A percentile compares a stretch with the other conserved stretches of the same genome.
phyloP scores from a whole-genome alignment of 2,329 filamentous ascomycete species.

The Huntiella omanensis region DNA sequence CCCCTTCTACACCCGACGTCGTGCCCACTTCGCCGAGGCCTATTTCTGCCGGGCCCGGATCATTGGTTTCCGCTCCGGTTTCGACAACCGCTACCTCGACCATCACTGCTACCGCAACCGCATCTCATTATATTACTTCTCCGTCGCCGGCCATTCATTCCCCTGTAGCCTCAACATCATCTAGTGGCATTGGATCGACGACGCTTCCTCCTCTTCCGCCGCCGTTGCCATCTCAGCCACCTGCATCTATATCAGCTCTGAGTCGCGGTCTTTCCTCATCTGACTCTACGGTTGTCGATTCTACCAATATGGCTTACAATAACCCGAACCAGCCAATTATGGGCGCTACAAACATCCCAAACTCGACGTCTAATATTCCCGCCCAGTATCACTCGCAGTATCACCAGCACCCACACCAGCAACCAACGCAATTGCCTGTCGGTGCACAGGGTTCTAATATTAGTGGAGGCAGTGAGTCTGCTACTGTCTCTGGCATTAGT shows the following conservation, averaged over 20 bases:
- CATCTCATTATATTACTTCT: neutral
- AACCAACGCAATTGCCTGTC: neutral
- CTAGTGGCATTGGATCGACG: neutral
- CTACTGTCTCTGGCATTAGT: constrained; percentile 17
- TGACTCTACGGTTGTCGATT: too few species aligned
- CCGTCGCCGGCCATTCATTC: neutral
- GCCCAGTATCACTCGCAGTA: neutral
- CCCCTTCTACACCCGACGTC: neutral
- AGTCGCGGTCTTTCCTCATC: neutral
- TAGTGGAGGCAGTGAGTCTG: neutral
- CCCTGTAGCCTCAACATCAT: neutral
- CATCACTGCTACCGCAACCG: constrained; percentile 5
- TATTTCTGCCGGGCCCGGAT: neutral
- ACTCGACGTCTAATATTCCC: constrained; percentile 2
- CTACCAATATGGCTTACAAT: constrained; percentile 1
- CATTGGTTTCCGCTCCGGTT: constrained; percentile 6
- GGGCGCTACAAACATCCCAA: neutral
- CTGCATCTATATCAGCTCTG: neutral
- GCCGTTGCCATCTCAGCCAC: neutral
- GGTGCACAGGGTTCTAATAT: neutral
- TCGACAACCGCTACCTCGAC: constrained; percentile 7
- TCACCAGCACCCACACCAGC: neutral
- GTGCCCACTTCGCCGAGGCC: neutral
- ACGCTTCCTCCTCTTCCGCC: neutral
- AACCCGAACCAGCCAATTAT: constrained; percentile 3